Base-by-base conservation (phyloP, 2,329 filamentous ascomycete species). In the Lachnellula suecica region DNA sequence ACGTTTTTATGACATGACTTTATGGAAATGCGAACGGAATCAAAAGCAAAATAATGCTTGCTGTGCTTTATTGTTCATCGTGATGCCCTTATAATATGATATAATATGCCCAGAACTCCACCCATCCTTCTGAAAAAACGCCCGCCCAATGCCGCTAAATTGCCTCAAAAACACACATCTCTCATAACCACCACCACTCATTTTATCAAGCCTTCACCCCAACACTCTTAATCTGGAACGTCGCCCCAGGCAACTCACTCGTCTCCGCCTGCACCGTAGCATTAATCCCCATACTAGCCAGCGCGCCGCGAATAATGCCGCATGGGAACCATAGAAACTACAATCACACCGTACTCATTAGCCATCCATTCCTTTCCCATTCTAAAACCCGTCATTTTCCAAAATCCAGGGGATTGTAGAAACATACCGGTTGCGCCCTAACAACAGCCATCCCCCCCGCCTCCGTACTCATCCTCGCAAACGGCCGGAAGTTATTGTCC, bases 251-350 rank as follows among this genome's bases (percentile, higher is more conserved):
- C 49, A 99, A 77, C 68, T 96, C 93, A 51, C 79, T 87, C 49
- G 88, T 89, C 73, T 97, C 94, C 4, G 91, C 94, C 63, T 96
- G 89, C 1, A 99, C 93, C 1, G 87, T 95, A 9, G 92, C 92
- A 63, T 86, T 87, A 63, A 97, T 91, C 5, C 93, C 94, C 75
- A 99, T 77, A 46, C 88, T 91, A n/a, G 91, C 87, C 45, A 99
- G 74, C n/a, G 91, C 91, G 25, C 94, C 94, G 52, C 93, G 82
- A 55, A 99, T 89, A 44, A 99, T 81, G 43, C 94, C 94, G 63
- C 92, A 96, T 7, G 94, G 94, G 66, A 97, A 97, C 82, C 91
- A 97, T 13, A 99, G 78, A 70, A 95, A 97, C 88, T 95, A 54
- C 50, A 29, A 6, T 10, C 22, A n/a, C 19, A 13, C 44, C 27